phyloP scores from a whole-genome alignment of 495 filamentous ascomycete genomes.

The Thozetella sp. region DNA sequence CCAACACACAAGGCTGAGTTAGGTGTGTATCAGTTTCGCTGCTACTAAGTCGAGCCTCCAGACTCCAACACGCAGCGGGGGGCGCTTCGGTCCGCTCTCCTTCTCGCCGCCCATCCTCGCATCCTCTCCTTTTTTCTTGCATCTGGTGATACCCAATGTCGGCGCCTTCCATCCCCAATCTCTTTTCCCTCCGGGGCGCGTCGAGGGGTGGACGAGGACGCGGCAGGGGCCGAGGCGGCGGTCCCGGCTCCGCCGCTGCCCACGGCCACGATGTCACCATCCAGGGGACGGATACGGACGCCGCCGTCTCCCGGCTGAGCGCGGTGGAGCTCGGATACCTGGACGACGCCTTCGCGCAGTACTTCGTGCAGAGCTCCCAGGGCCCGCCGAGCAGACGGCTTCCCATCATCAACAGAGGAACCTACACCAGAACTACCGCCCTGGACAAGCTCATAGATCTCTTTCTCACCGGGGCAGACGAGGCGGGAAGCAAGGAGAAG shows the following conservation, averaged over 20 bases:
- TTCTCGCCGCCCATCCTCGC: background rate
- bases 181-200: conserved; percentile 63
- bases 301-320: conserved; percentile 83
- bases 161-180: conserved; percentile 73
- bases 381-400: conserved; percentile 54
- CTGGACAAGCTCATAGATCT: conserved; percentile 76
- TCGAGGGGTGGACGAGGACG: conserved; percentile 46
- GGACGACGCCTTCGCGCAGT: conserved; percentile 73
- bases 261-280: conserved; percentile 56
- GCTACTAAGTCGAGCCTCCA: no score
- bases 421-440: conserved; percentile 82
- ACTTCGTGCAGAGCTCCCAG: conserved; percentile 55
- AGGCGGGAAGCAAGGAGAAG: conserved; percentile 38
- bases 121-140: background rate
- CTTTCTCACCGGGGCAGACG: conserved; percentile 58
- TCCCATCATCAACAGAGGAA: conserved; percentile 87
- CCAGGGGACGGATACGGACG: conserved; percentile 91
- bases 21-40: no score
- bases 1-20: no score
- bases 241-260: conserved; percentile 14
- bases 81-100: background rate
- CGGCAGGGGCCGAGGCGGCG: conserved; percentile 38
- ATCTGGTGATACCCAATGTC: conserved; percentile 52
- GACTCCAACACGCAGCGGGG: no score
- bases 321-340: conserved; percentile 89